These are phyloP conservation scores for Rickenella mellea DNA, from an alignment of 768 basidiomycete species.

Conservation along the genomic window DNA sequence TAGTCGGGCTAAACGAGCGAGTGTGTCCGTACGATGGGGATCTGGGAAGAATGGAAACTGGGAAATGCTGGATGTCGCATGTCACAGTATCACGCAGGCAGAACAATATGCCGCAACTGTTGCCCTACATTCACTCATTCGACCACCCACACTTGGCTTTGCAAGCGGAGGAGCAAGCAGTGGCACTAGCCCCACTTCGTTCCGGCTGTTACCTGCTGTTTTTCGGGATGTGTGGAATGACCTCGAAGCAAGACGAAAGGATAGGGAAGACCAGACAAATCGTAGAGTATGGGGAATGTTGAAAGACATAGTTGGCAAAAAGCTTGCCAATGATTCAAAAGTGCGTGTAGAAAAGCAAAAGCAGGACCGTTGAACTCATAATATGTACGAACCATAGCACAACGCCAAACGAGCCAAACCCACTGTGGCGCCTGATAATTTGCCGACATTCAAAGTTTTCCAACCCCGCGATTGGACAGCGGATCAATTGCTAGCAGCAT, in stretches of 20 bases:
- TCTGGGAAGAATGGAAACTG: conserved; percentile 52
- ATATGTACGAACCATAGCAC: too few species aligned
- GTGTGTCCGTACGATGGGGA: conserved; percentile 67
- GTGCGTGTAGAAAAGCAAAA: conserved; percentile 20
- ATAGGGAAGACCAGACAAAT: conserved; percentile 53
- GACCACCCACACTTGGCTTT: conserved; percentile 56
- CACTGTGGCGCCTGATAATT: too few species aligned
- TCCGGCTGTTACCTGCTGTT: conserved; percentile 68
- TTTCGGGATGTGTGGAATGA: conserved; percentile 93
- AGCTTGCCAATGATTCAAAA: conserved; percentile 34
- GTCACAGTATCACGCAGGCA: conserved; percentile 67
- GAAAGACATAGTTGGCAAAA: conserved; percentile 52
- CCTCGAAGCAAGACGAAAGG: conserved; percentile 56
- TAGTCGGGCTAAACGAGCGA: conserved; percentile 69
- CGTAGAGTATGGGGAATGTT: conserved; percentile 64
- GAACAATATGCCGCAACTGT: conserved; percentile 85
- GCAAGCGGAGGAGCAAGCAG: conserved; percentile 34
- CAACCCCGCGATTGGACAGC: too few species aligned
- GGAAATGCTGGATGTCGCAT: conserved; percentile 81
- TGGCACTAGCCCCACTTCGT: conserved; percentile 47
- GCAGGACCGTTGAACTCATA: too few species aligned
- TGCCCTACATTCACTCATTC: conserved; percentile 73
- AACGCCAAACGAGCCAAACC: too few species aligned
- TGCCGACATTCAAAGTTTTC: too few species aligned
- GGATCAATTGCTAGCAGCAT: conserved; percentile 48